Percentiles rank a stretch among this genome's conserved stretches.
phyloP scores from a whole-genome alignment of 331 rosid species.

The Pyracantha coccinea region DNA sequence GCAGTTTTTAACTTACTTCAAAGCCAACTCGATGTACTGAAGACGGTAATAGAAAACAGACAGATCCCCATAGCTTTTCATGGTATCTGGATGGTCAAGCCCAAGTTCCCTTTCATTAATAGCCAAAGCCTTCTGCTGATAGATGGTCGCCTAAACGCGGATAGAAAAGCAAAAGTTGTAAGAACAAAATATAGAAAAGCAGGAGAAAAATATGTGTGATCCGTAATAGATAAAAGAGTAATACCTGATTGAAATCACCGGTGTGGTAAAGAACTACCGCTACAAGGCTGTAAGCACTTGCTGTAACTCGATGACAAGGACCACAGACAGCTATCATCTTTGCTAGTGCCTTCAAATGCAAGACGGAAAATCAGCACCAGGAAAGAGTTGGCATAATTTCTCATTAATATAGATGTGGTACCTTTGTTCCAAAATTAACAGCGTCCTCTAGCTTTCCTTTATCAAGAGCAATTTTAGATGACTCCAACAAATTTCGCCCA shows the following conservation, averaged over 20 bases:
- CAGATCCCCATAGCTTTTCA: conserved; percentile 99
- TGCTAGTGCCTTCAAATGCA: conserved; percentile 57
- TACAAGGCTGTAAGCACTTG: conserved; percentile 92
- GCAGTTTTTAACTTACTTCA: conserved; percentile 52
- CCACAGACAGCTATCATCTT: conserved; percentile 94
- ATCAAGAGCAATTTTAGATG: conserved; percentile 91
- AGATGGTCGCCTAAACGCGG: conserved; percentile 68
- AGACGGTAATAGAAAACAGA: conserved; percentile 94
- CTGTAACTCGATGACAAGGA: conserved; percentile 90
- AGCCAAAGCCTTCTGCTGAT: conserved; percentile 92
- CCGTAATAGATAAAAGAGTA: background rate
- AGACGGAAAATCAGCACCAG: conserved; percentile 12
- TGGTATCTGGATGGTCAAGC: conserved; percentile 96
- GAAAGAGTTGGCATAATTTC: conserved; percentile 1
- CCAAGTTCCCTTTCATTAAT: conserved; percentile 97
- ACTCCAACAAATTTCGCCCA: conserved; percentile 85
- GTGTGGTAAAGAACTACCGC: conserved; percentile 99
- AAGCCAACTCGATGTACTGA: conserved; percentile 89
- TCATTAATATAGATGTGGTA: conserved; percentile 11
- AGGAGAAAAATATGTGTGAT: background rate
- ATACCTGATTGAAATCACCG: conserved; percentile 94
- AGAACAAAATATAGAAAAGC: background rate
- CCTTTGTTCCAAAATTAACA: conserved; percentile 91
- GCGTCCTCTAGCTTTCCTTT: conserved; percentile 99
- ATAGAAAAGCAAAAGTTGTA: background rate